Percentiles rank a stretch among this genome's conserved stretches.
Conservation (phyloP, 306 rosid species). For the Trifolium repens region DNA sequence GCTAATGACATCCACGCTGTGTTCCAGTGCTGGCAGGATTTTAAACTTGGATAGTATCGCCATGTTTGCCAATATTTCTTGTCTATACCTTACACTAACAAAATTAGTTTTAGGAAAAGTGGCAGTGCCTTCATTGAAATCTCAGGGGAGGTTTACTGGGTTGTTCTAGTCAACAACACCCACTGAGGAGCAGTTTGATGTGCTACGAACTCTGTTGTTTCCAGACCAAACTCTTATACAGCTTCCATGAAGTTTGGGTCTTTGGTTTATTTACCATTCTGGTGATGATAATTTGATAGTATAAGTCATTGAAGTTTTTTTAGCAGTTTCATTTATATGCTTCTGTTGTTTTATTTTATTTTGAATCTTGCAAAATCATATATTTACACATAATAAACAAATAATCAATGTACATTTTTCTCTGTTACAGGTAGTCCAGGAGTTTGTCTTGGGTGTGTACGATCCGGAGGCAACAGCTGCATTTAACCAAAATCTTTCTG, state of each 20-base stretch:
- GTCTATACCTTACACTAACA: not conserved
- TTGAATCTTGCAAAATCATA: conserved; percentile 29
- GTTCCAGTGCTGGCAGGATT: not conserved
- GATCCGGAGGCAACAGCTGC: conserved; percentile 87
- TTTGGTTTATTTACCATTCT: not conserved
- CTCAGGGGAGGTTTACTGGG: not conserved
- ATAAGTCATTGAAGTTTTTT: conserved; percentile 14
- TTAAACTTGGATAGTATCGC: not conserved
- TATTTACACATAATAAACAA: conserved; percentile 5
- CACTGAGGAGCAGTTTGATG: not conserved
- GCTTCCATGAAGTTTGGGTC: not conserved
- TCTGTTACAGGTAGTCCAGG: conserved; percentile 73
- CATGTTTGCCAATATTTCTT: not conserved
- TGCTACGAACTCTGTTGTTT: not conserved
- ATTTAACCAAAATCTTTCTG: conserved; percentile 80
- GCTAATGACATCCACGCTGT: not conserved
- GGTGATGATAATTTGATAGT: conserved; percentile 23
- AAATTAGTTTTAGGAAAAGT: conserved; percentile 1
- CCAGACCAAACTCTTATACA: not conserved
- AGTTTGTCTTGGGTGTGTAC: conserved; percentile 75
- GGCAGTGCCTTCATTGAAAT: not conserved
- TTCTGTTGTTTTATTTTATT: conserved; percentile 12
- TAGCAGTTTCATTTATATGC: conserved; percentile 23
- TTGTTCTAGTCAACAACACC: not conserved
- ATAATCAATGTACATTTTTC: conserved; percentile 32